A percentile compares a stretch with the other conserved stretches of the same genome.
phyloP scores from a whole-genome alignment of 2,329 filamentous ascomycete genomes.

The Fusarium globosum region DNA sequence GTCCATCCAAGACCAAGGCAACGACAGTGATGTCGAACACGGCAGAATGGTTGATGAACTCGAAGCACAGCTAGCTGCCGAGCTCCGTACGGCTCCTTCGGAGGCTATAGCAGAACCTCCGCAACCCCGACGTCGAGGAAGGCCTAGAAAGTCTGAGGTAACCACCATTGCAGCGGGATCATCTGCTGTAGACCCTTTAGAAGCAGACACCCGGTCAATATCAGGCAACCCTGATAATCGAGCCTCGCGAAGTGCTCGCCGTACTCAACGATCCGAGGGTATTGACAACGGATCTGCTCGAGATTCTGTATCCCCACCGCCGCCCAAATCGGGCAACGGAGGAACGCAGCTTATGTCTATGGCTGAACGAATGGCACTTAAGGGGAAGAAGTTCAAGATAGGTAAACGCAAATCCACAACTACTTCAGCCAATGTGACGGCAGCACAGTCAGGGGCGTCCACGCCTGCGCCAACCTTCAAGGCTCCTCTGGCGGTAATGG shows the following conservation, averaged over 20 bases:
- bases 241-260: conserved; percentile 39
- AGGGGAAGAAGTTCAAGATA: conserved; percentile 66
- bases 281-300: conserved; percentile 3
- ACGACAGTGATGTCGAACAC: conserved; percentile 28
- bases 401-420: conserved; percentile 48
- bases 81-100: conserved; percentile 16
- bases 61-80: conserved; percentile 30
- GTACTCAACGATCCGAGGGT: conserved; percentile 35
- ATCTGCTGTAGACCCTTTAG: neutral
- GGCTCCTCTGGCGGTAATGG: neutral
- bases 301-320: conserved; percentile 3
- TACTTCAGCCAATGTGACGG: conserved; percentile 2
- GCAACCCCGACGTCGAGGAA: conserved; percentile 39
- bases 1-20: neutral
- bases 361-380: conserved; percentile 66
- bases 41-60: conserved; percentile 31
- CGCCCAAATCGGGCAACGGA: conserved; percentile 11
- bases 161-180: conserved; percentile 40
- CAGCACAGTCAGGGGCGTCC: conserved; percentile 8
- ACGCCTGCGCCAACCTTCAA: neutral
- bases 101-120: neutral
- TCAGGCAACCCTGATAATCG: conserved; percentile 3
- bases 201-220: neutral
- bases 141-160: conserved; percentile 44
- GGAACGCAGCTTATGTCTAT: conserved; percentile 61